phyloP scores from a whole-genome alignment of 768 basidiomycete species.

The Tylopilus balloui region DNA sequence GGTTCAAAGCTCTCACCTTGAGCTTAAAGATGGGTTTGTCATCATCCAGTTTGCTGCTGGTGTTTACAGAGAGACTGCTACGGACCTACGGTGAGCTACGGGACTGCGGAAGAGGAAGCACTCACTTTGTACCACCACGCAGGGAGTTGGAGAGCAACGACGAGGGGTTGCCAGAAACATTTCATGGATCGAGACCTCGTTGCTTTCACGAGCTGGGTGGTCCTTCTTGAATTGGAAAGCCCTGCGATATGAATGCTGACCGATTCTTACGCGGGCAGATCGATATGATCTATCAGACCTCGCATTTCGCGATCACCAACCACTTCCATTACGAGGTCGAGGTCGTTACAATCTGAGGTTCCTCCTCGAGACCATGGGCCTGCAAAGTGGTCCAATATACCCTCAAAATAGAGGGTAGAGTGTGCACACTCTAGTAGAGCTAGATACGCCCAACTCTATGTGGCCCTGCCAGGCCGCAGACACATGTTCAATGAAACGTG shows the following conservation, averaged over 20 bases:
- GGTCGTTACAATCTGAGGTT: not conserved
- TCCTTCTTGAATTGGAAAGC: slow-evolving; percentile 23
- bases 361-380: not conserved
- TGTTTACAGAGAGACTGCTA: not conserved
- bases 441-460: not conserved
- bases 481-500: not conserved
- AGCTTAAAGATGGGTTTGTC: slow-evolving; percentile 6
- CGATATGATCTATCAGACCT: slow-evolving; percentile 17
- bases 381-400: not conserved
- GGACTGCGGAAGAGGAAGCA: not conserved
- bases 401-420: not conserved
- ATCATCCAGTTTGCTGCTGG: slow-evolving; percentile 2
- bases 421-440: not conserved
- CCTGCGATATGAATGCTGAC: slow-evolving; percentile 4
- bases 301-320: not conserved
- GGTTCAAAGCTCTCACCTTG: slow-evolving; percentile 2
- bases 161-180: slow-evolving; percentile 10
- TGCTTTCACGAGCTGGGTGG: slow-evolving; percentile 16
- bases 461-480: not conserved
- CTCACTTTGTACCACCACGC: slow-evolving; percentile 4
- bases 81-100: not conserved
- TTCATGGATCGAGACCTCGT: slow-evolving; percentile 18
- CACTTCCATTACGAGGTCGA: slow-evolving; percentile 3
- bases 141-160: slow-evolving; percentile 1
- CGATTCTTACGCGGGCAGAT: slow-evolving; percentile 4